Conservation (phyloP, 805 yeast species). For the Yarrowia phangngaensis region DNA sequence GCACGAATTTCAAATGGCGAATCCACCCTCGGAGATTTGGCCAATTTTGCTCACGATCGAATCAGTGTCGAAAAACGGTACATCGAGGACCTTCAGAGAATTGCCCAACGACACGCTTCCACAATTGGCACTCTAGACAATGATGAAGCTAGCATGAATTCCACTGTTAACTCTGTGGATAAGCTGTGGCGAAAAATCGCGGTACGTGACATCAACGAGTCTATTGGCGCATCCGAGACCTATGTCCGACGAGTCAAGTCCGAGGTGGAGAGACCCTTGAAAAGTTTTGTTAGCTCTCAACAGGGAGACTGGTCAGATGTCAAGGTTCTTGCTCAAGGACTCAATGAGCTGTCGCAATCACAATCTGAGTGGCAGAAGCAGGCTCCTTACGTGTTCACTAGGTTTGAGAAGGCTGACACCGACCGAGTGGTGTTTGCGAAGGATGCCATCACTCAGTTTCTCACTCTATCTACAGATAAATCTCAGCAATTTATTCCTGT, state of each 20-base stretch:
- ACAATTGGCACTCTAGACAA: slow-evolving; percentile 11
- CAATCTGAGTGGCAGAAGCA: slow-evolving; percentile 59
- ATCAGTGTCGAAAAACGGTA: slow-evolving; percentile 13
- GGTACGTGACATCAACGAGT: slow-evolving; percentile 15
- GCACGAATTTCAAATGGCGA: slow-evolving; percentile 10
- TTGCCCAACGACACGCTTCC: slow-evolving; percentile 7
- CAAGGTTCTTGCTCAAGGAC: slow-evolving; percentile 45
- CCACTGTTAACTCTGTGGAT: slow-evolving; percentile 5
- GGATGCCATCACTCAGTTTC: slow-evolving; percentile 60
- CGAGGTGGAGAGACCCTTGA: slow-evolving; percentile 41
- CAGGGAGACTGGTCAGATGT: slow-evolving; percentile 55
- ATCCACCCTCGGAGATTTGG: slow-evolving; percentile 4
- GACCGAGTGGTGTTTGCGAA: slow-evolving; percentile 59
- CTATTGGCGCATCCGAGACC: slow-evolving; percentile 34
- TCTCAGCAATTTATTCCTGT: slow-evolving; percentile 45
- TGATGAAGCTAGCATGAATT: slow-evolving; percentile 4
- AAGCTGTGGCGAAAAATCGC: slow-evolving; percentile 21
- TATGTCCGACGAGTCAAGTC: slow-evolving; percentile 41
- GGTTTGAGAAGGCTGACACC: slow-evolving; percentile 68
- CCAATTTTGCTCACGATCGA: slow-evolving; percentile 22
- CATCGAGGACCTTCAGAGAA: slow-evolving; percentile 21
- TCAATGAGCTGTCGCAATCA: slow-evolving; percentile 46
- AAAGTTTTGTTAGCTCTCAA: slow-evolving; percentile 47
- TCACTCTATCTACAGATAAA: slow-evolving; percentile 56
- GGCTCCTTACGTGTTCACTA: slow-evolving; percentile 72